Base-by-base conservation (phyloP, 768 basidiomycete genomes). In the Crassisporium funariophilum region DNA sequence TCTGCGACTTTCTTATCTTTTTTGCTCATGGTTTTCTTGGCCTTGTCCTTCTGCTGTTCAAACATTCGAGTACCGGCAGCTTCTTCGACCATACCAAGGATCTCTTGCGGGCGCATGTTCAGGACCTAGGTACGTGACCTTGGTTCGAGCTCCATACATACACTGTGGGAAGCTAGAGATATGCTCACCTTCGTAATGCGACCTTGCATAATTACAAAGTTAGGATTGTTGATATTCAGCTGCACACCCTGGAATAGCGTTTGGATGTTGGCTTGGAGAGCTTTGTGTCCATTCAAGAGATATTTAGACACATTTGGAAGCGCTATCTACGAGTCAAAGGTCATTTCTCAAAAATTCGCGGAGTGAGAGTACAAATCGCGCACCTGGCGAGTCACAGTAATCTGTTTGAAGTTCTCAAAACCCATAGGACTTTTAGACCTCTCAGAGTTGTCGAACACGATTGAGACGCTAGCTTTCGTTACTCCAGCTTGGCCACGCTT, bases 151-250 rank as follows among this genome's bases (percentile, higher is more conserved):
- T 34, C 9, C 35, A 6, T 21, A 31, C 29, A 11, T 35, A 38
- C 19, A 29, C 19, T 25, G 43, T 17, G 6, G 27, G 21, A 9
- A 16, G 12, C 11, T 12, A 24, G 27, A 9, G 16, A 19, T 13
- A 7, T 8, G 56, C 67, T 31, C 23, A 89, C 95, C 74, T 98
- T 99, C 9, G 97, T 99, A 63, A 99, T 99, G 40, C 95, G 91
- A 21, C 97, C 95, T 69, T 99, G 97, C 95, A 98, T 98, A 65
- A 98, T 98, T 48, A 99, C 78, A 72, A 98, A 98, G 65, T 98
- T 98, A 35, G 97, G 97, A 67, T 98, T 98, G 71, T 98, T 99
- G 78, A 99, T 98, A 63, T 98, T 98, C 54, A 99, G 81, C 65
- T 97, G 94, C 0, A 99, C 95, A 31, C 91, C 87, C 63, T 98